Evolutionary conservation across 1,284 basidiomycete genomes (phyloP).

Genomic region (Malassezia equina): DNA sequence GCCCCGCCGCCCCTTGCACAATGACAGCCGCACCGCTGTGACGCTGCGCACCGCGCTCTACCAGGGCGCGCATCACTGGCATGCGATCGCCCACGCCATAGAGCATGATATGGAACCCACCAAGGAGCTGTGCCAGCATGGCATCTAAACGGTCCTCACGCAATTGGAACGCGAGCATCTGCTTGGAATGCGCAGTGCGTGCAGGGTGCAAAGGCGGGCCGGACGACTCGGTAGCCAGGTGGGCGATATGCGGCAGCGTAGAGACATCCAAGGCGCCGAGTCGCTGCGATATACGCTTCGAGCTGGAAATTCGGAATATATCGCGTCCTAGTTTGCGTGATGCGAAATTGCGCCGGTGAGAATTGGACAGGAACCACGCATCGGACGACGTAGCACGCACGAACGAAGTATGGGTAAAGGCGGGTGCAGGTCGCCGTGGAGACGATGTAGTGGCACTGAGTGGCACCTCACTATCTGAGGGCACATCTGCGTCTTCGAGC

Average conservation of each 20-base stretch:
- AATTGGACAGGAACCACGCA: constrained; percentile 16
- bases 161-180: constrained; percentile 6
- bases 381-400: constrained; percentile 16
- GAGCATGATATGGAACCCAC: constrained; percentile 13
- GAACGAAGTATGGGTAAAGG: constrained; percentile 14
- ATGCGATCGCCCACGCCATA: constrained; percentile 14
- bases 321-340: constrained; percentile 16
- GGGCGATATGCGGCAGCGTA: constrained; percentile 6
- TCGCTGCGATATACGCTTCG: constrained; percentile 12
- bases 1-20: constrained; percentile 16
- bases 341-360: constrained; percentile 19
- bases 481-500: background rate
- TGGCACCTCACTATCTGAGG: background rate
- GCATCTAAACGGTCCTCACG: background rate
- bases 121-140: constrained; percentile 8
- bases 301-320: constrained; percentile 9
- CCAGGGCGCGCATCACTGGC: constrained; percentile 2
- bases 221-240: background rate
- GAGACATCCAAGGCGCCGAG: constrained; percentile 11
- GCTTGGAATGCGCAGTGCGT: constrained; percentile 7
- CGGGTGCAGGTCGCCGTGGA: constrained; percentile 5
- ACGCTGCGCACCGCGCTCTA: background rate
- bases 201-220: background rate
- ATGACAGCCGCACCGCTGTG: constrained; percentile 10
- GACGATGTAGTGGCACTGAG: background rate